Evolutionary conservation across 2,329 filamentous ascomycete species (phyloP), one percentile per base, ranked within the genome.

Genomic region (Albophoma yamanashiensis): DNA sequence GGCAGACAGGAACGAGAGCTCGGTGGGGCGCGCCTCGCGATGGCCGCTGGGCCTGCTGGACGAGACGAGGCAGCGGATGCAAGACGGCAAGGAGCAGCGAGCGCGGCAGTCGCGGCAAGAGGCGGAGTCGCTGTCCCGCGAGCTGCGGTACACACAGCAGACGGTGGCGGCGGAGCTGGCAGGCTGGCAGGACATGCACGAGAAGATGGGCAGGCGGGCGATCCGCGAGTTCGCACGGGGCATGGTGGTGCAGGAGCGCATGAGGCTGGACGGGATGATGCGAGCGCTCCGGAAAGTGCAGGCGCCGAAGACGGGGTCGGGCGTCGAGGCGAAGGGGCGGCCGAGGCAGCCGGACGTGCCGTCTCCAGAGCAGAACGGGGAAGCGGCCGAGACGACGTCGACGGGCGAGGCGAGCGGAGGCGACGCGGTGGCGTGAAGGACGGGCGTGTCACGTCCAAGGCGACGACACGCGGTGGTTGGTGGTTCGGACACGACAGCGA

Each of bases 161-260:
- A 91, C 93, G 17, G 93, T 97, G 31, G 93, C 95, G 8, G 82
- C 86, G 1, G 94, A 99, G 75, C 74, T 99, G 60, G 94, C 94
- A 0, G 92, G 90, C 20, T 99, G 94, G 91, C 92, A 96, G 69
- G 91, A 95, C 47, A 84, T 92, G 76, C 86, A 96, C 68, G 90
- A 91, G 65, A 85, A 83, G 67, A 85, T 90, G 75, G 92, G 89
- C 1, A 79, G 86, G 62, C 83, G 83, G 61, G 89, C 91, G 36
- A 83, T 97, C 62, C 84, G 82, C 64, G 86, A 91, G 55, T 84
- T 96, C 66, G 93, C 89, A 22, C 83, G 80, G 68, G 84, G 85
- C 39, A 92, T 92, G 82, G 79, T 97, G 34, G 84, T 96, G 4
- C 82, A 83, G 58, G 94, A 99, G 75, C 84, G 83, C 64, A 89